phyloP scores from a whole-genome alignment of 108 stramenopile genomes.

The Nannochloropsis gaditana region DNA sequence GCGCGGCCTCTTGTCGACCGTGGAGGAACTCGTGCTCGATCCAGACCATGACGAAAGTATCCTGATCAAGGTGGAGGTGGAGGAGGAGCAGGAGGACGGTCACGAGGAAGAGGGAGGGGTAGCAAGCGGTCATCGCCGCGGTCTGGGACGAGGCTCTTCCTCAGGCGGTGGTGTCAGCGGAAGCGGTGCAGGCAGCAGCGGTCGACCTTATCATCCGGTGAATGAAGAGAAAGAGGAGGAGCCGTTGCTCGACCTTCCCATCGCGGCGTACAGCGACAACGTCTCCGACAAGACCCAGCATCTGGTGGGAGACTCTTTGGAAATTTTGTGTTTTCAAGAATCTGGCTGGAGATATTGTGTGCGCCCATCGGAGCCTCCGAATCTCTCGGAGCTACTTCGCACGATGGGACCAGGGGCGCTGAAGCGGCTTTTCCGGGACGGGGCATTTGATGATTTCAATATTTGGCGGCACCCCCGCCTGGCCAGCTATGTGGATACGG shows the following conservation, averaged over 20 bases:
- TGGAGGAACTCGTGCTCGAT: neutral
- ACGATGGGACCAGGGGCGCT: slow-evolving; percentile 1
- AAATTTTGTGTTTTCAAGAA: slow-evolving; percentile 18
- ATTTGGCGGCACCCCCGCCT: neutral
- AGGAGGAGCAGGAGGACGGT: neutral
- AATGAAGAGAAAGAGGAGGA: neutral
- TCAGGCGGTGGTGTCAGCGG: neutral
- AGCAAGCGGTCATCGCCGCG: neutral
- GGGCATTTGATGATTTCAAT: neutral
- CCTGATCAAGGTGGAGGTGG: neutral
- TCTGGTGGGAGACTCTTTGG: slow-evolving; percentile 19
- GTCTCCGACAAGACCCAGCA: neutral
- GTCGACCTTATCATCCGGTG: neutral
- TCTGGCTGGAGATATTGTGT: neutral
- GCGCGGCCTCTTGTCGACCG: neutral
- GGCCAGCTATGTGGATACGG: neutral
- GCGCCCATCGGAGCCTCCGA: neutral
- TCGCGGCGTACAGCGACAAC: neutral
- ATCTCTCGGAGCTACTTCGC: neutral
- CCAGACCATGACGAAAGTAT: neutral
- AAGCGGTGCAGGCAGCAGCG: neutral
- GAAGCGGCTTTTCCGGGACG: neutral
- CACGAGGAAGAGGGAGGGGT: neutral
- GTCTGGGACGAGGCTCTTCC: neutral
- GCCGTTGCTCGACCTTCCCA: neutral